Conservation (phyloP, 352 stramenopile genomes). For the Globisporangium okanoganense region DNA sequence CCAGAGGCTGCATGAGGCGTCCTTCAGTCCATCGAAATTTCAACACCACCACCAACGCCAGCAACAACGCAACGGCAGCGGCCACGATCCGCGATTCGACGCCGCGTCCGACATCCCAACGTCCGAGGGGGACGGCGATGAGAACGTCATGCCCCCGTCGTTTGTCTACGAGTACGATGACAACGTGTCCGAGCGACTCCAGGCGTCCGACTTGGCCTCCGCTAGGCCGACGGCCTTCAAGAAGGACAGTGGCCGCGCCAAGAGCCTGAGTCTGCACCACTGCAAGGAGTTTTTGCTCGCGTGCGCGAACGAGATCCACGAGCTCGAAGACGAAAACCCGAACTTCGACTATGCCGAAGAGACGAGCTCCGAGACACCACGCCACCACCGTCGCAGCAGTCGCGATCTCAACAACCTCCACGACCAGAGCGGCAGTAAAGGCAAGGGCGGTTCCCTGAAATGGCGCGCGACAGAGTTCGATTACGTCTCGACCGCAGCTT, state of each 20-base stretch:
- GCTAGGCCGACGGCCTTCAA: not conserved
- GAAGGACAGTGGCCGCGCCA: constrained; percentile 36
- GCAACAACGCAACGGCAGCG: not conserved
- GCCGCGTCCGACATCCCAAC: constrained; percentile 14
- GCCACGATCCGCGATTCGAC: constrained; percentile 7
- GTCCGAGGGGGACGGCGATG: constrained; percentile 3
- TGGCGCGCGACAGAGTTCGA: constrained; percentile 26
- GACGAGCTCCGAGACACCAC: constrained; percentile 20
- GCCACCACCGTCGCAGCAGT: not conserved
- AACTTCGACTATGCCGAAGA: constrained; percentile 73
- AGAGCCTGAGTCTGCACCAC: constrained; percentile 41
- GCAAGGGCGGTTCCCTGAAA: not conserved
- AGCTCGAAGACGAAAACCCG: constrained; percentile 64
- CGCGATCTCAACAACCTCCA: not conserved
- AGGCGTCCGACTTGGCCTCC: not conserved
- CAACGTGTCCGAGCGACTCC: not conserved
- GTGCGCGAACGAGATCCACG: constrained; percentile 79
- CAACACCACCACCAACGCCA: too few relatives aligned
- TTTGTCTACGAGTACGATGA: constrained; percentile 16
- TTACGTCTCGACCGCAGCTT: constrained; percentile 43
- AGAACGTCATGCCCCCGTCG: constrained; percentile 6
- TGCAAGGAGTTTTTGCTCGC: constrained; percentile 71
- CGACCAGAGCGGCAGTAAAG: not conserved
- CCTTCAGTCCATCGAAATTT: constrained; percentile 1
- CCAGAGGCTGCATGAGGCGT: constrained; percentile 20